Conservation (phyloP, 768 basidiomycete species). For the Boletus tylopilopsis region DNA sequence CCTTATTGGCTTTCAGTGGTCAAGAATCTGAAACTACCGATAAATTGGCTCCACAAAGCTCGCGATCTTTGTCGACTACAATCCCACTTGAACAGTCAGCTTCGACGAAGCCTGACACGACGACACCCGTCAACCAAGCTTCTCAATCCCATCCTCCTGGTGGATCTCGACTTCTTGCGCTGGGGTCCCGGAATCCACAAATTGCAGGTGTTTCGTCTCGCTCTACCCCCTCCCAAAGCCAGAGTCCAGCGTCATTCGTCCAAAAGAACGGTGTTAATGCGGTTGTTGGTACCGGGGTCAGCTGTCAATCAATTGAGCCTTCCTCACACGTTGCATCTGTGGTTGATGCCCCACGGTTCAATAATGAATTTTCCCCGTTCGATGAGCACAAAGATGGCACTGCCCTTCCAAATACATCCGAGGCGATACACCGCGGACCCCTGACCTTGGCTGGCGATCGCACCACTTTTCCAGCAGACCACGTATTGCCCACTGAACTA, state of each 20-base stretch:
- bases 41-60: constrained; percentile 25
- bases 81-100: constrained; percentile 19
- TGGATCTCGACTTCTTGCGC: constrained; percentile 43
- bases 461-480: constrained; percentile 20
- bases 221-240: constrained; percentile 22
- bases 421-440: constrained; percentile 20
- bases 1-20: background rate
- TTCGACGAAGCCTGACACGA: constrained; percentile 33
- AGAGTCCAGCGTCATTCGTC: constrained; percentile 20
- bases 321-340: constrained; percentile 10
- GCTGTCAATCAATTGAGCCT: constrained; percentile 15
- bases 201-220: constrained; percentile 13
- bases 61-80: constrained; percentile 37
- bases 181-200: constrained; percentile 29
- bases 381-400: constrained; percentile 38
- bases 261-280: constrained; percentile 23
- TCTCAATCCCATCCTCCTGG: constrained; percentile 38
- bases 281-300: constrained; percentile 4
- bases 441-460: constrained; percentile 19
- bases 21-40: constrained; percentile 21
- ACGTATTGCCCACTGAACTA: constrained; percentile 15
- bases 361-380: constrained; percentile 52
- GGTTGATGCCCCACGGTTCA: constrained; percentile 11
- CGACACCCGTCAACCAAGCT: constrained; percentile 33
- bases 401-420: constrained; percentile 10